Evolutionary conservation across 768 basidiomycete species (phyloP).

Genomic region (Auricularia heimuer): DNA sequence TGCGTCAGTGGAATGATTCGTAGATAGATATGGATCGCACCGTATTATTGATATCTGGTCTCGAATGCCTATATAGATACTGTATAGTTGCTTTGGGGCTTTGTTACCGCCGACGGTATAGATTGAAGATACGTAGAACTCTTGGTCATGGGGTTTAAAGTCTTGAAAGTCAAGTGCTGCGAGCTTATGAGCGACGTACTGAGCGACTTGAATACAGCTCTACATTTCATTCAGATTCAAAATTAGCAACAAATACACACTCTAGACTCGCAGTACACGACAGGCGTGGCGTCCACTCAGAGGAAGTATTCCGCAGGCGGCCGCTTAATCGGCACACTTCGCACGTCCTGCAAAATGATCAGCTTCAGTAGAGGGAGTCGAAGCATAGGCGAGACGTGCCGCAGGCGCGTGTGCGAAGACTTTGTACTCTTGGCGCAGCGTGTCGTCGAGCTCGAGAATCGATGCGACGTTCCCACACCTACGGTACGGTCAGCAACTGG

Average conservation of each 20-base stretch:
- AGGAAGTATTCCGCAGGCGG: constrained; percentile 85
- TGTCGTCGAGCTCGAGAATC: constrained; percentile 88
- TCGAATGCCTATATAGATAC: too few relatives aligned
- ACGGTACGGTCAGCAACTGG: constrained; percentile 6
- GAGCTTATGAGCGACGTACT: too few relatives aligned
- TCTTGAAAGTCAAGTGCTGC: too few relatives aligned
- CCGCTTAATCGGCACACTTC: constrained; percentile 72
- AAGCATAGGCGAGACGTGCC: constrained; percentile 27
- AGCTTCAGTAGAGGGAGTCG: not conserved
- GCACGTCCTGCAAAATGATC: constrained; percentile 48
- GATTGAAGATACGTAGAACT: too few relatives aligned
- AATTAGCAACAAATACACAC: not conserved
- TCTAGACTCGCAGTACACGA: not conserved
- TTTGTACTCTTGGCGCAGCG: constrained; percentile 89
- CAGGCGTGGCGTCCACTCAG: not conserved
- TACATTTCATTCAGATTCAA: not conserved
- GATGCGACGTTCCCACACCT: constrained; percentile 96
- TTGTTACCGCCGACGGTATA: too few relatives aligned
- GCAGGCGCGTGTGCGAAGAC: constrained; percentile 87
- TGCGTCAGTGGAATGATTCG: too few relatives aligned
- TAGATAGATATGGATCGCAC: too few relatives aligned
- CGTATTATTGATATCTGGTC: too few relatives aligned
- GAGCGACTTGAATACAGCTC: too few relatives aligned
- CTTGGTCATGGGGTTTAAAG: too few relatives aligned
- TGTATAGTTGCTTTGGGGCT: too few relatives aligned